These are phyloP conservation scores for Gryganskiella cystojenkinii DNA, from an alignment of 192 early-diverging fungal genomes.

Conservation along the genomic window DNA sequence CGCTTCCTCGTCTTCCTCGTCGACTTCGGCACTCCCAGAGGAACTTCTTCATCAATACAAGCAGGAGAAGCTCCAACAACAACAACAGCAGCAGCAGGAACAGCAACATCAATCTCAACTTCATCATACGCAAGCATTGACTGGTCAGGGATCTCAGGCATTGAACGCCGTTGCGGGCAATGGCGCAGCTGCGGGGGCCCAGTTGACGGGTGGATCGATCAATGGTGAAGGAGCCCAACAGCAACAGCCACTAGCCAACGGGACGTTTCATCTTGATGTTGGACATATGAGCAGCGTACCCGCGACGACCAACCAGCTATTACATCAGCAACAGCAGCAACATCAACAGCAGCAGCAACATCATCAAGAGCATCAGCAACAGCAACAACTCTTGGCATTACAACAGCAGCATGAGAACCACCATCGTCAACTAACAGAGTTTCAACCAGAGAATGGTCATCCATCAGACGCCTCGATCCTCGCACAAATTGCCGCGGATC, in stretches of 20 bases:
- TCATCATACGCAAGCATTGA: not conserved
- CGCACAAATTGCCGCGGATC: not conserved
- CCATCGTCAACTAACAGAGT: slow-evolving; percentile 2
- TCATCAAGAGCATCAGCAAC: slow-evolving; percentile 19
- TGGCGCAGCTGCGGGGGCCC: not conserved
- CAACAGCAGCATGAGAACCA: slow-evolving; percentile 9
- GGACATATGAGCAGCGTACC: slow-evolving; percentile 6
- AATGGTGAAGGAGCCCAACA: not conserved
- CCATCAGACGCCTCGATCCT: not conserved
- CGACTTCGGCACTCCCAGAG: not conserved
- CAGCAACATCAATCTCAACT: slow-evolving; percentile 5
- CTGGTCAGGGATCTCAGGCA: not conserved
- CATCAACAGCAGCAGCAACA: slow-evolving; percentile 23
- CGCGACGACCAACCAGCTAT: slow-evolving; percentile 14
- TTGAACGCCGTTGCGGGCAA: slow-evolving; percentile 1
- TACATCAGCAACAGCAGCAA: slow-evolving; percentile 25
- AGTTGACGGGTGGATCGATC: not conserved
- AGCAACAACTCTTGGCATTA: slow-evolving; percentile 22
- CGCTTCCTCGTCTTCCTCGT: not conserved
- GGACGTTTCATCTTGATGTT: slow-evolving; percentile 4
- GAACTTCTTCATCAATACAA: not conserved
- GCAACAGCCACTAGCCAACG: not conserved
- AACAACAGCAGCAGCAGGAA: slow-evolving; percentile 7
- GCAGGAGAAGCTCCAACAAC: slow-evolving; percentile 21
- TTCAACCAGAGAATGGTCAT: slow-evolving; percentile 1